Evolutionary conservation across 1,284 basidiomycete genomes (phyloP), one percentile per base, ranked within the genome.

Genomic region (Volvariella surrecta): DNA sequence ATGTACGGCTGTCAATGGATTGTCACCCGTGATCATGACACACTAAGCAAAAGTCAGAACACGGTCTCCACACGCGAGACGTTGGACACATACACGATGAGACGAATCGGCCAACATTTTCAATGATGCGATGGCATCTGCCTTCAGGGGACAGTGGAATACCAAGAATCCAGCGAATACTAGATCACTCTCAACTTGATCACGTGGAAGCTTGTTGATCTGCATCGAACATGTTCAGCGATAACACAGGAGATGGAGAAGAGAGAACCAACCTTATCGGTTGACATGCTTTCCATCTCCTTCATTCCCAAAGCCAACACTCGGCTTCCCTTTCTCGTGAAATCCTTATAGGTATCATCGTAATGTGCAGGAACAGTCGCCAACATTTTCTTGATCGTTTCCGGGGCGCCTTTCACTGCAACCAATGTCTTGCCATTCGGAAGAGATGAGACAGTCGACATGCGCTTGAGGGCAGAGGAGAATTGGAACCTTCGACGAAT

Each of bases 11-110:
- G 94, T 97, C 45, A 97, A 67, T 11, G 93, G 94, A 61, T 97
- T 97, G 63, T 97, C 93, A 37, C 93, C 93, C 38, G 93, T 97
- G 51, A 97, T 97, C 93, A 97, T 97, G 49, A 97, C 74, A 59
- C 94, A 96, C 89, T 88, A 40, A 2, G 46, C 32, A 28, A 6
- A 31, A 31, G 50, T 15, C 56, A 39, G 22, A 45, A 10, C n/a
- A n/a, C 13, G 32, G 13, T 9, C 22, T 34, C 37, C 40, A 4
- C 43, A 4, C 30, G 21, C 21, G 17, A 7, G 20, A 39, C 16
- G 28, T 4, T 42, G 31, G 31, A 6, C 9, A 74, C 87, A 45
- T 66, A 93, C 90, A 35, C 94, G 76, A 65, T 97, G 94, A 1
- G 91, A 95, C 6, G 92, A 90, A 58, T 96, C 92, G 8, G 85